phyloP scores from a whole-genome alignment of 176 grass and related monocot genomes.

The Phoenix dactylifera region DNA sequence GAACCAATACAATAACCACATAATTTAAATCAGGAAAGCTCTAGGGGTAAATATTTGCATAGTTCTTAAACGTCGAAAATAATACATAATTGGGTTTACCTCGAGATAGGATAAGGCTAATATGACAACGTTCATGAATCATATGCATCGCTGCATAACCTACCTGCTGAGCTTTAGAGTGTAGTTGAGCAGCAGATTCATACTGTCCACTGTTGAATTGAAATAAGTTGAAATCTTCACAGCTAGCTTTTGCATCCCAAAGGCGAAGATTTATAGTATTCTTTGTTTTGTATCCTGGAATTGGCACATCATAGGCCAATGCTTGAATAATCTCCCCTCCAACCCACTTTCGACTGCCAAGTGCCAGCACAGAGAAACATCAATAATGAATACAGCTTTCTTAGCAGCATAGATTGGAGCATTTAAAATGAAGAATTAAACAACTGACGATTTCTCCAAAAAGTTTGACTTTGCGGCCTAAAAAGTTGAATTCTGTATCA shows the following conservation, averaged over 20 bases:
- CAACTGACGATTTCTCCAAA: too few species aligned
- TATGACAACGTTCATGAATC: too few species aligned
- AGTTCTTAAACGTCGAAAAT: too few species aligned
- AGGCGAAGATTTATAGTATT: conserved; percentile 92
- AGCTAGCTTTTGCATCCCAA: conserved; percentile 82
- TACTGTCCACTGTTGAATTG: conserved; percentile 90
- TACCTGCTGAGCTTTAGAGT: conserved; percentile 89
- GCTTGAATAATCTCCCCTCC: conserved; percentile 84
- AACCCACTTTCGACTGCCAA: conserved; percentile 63
- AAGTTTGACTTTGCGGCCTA: too few species aligned
- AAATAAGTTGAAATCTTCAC: conserved; percentile 91
- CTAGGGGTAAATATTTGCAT: too few species aligned
- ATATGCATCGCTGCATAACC: background rate
- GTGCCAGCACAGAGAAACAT: background rate
- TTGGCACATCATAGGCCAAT: conserved; percentile 92
- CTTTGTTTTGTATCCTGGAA: conserved; percentile 97
- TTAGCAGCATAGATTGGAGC: background rate
- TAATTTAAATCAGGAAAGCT: too few species aligned
- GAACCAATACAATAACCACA: too few species aligned
- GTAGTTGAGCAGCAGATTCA: conserved; percentile 73
- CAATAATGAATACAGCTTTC: background rate
- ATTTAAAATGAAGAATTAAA: background rate
- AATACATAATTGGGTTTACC: too few species aligned
- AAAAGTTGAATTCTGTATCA: too few species aligned
- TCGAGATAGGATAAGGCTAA: too few species aligned